Evolutionary conservation across 768 basidiomycete species (phyloP).

Genomic region (Collybia sp.): DNA sequence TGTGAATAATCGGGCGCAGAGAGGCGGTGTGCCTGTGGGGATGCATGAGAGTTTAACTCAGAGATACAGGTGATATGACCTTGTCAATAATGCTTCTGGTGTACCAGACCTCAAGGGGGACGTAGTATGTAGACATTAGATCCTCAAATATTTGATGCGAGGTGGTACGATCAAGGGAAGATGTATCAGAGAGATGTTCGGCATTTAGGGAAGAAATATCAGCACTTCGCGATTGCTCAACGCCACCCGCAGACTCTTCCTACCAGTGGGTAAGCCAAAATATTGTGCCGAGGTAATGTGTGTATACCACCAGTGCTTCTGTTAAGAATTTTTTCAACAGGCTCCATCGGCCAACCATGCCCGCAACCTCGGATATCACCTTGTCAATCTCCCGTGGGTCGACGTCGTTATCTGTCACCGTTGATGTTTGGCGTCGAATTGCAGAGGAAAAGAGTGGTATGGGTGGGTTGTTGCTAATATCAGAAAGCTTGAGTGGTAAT

Average conservation of each 20-base stretch:
- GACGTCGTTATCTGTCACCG: constrained; percentile 43
- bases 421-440: constrained; percentile 22
- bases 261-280: constrained; percentile 5
- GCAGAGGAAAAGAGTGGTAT: constrained; percentile 23
- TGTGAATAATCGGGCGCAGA: constrained; percentile 70
- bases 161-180: constrained; percentile 40
- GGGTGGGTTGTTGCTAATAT: constrained; percentile 38
- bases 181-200: constrained; percentile 15
- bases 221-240: not conserved
- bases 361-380: constrained; percentile 80
- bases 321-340: constrained; percentile 85
- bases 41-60: constrained; percentile 1
- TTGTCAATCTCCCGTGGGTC: constrained; percentile 93
- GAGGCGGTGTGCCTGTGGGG: constrained; percentile 75
- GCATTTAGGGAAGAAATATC: too few species aligned
- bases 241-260: constrained; percentile 15
- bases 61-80: constrained; percentile 33
- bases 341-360: constrained; percentile 90
- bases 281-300: not conserved
- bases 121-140: constrained; percentile 70
- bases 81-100: constrained; percentile 83
- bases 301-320: constrained; percentile 61
- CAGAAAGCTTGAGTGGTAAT: constrained; percentile 34
- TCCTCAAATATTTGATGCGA: constrained; percentile 61
- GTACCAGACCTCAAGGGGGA: constrained; percentile 92